Evolutionary conservation across 2,329 filamentous ascomycete species (phyloP).

Genomic region (Pestalotiopsis sp.): DNA sequence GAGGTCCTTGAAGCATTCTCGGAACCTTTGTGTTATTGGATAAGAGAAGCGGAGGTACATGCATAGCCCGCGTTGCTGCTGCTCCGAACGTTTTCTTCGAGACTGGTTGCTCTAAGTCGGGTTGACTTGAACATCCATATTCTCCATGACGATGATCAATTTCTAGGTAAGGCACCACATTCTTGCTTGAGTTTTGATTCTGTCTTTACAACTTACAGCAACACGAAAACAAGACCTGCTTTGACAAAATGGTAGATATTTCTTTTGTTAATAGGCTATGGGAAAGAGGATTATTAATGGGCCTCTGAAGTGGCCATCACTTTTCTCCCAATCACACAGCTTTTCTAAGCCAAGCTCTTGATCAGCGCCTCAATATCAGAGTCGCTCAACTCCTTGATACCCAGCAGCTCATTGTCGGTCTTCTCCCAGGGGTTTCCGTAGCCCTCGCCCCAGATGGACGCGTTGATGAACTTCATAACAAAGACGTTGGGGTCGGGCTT

Average conservation of each 20-base stretch:
- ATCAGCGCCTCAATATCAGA: constrained; percentile 35
- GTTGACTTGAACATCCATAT: not conserved
- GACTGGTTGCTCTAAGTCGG: too few species aligned
- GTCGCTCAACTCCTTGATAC: constrained; percentile 34
- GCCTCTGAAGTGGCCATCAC: not conserved
- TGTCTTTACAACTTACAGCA: not conserved
- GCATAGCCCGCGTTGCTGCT: too few species aligned
- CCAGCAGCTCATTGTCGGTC: constrained; percentile 41
- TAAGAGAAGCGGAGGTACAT: too few species aligned
- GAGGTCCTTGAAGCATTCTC: too few species aligned
- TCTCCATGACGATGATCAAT: not conserved
- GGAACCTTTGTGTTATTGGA: too few species aligned
- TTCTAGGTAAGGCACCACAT: not conserved
- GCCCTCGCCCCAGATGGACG: constrained; percentile 35
- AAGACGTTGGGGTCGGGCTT: constrained; percentile 26
- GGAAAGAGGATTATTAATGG: not conserved
- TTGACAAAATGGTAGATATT: not conserved
- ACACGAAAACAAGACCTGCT: not conserved
- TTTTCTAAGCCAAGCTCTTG: constrained; percentile 16
- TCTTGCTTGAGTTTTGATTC: not conserved
- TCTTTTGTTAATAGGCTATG: not conserved
- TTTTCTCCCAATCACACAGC: not conserved
- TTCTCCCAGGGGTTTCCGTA: constrained; percentile 33
- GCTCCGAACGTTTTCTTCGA: too few species aligned
- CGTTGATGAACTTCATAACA: constrained; percentile 31